These are phyloP conservation scores for Rhexocercosporidium sp. DNA, from an alignment of 2,329 filamentous ascomycete genomes.

Conservation along the genomic window DNA sequence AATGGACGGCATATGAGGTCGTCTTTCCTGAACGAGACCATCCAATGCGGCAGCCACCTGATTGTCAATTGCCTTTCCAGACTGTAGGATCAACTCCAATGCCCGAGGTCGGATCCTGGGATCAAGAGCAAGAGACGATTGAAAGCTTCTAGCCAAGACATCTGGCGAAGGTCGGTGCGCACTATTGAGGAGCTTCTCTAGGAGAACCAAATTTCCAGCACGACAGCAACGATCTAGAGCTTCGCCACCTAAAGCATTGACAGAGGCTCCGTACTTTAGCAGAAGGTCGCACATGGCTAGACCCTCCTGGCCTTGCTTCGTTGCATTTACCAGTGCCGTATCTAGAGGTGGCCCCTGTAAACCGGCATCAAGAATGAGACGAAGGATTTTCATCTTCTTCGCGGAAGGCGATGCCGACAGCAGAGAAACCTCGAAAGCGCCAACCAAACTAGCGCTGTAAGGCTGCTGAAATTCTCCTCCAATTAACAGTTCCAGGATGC, in stretches of 20 bases:
- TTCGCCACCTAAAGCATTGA: conserved; percentile 56
- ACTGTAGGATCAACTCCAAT: conserved; percentile 16
- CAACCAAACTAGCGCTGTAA: conserved; percentile 16
- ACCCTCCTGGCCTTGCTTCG: conserved; percentile 19
- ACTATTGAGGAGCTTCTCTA: conserved; percentile 17
- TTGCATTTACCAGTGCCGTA: conserved; percentile 19
- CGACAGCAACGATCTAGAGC: conserved; percentile 49
- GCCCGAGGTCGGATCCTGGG: conserved; percentile 11
- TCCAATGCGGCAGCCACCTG: conserved; percentile 24
- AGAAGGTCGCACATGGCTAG: conserved; percentile 52
- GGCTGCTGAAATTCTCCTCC: conserved; percentile 20
- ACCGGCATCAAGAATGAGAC: conserved; percentile 24
- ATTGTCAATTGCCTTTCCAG: conserved; percentile 45
- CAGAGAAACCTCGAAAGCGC: conserved; percentile 25
- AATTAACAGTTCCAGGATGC: conserved; percentile 26
- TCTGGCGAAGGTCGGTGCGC: conserved; percentile 4
- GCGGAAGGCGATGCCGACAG: not conserved
- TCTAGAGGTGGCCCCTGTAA: conserved; percentile 20
- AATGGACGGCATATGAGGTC: conserved; percentile 50
- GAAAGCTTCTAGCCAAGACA: conserved; percentile 18
- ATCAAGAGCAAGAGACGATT: conserved; percentile 19
- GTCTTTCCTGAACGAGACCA: conserved; percentile 49
- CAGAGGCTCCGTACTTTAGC: conserved; percentile 57
- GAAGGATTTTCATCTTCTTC: conserved; percentile 20
- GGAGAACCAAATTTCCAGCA: conserved; percentile 20